Conservation (phyloP, 2,329 filamentous ascomycete species). For the Fusarium goolgardi region DNA sequence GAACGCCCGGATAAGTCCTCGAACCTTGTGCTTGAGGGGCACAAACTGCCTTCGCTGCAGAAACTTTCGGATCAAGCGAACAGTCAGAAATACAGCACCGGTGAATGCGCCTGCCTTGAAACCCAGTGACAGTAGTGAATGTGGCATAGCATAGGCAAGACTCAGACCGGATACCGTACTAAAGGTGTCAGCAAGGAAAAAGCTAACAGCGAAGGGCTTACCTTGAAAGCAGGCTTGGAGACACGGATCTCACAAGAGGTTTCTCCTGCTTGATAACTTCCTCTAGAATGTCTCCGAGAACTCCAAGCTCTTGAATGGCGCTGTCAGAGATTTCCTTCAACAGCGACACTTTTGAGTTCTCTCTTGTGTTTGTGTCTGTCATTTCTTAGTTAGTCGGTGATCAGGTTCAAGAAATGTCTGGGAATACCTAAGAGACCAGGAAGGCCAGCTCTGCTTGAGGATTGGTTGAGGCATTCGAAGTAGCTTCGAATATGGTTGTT, state of each 20-base stretch:
- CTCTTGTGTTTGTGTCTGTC: not conserved
- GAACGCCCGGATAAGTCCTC: slow-evolving; percentile 8
- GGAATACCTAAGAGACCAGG: not conserved
- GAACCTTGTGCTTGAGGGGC: not conserved
- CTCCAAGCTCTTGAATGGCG: rapidly evolving
- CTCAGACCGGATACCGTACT: not conserved
- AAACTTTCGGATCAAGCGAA: not conserved
- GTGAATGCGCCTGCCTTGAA: not conserved
- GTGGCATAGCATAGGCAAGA: not conserved
- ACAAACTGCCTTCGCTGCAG: not conserved
- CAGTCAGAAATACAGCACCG: rapidly evolving
- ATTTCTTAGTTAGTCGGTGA: not conserved
- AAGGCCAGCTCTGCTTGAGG: rapidly evolving
- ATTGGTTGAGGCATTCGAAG: not conserved
- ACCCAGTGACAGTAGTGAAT: rapidly evolving
- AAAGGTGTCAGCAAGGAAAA: not conserved
- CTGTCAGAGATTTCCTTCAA: not conserved
- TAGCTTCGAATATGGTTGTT: not conserved
- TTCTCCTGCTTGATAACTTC: not conserved
- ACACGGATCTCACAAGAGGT: not conserved
- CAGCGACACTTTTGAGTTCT: rapidly evolving
- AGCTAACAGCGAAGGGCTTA: rapidly evolving
- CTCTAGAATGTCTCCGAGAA: not conserved
- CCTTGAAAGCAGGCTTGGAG: not conserved
- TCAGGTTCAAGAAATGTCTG: rapidly evolving